phyloP scores from a whole-genome alignment of 139 green algal species.

The Picocystis salinarum region DNA sequence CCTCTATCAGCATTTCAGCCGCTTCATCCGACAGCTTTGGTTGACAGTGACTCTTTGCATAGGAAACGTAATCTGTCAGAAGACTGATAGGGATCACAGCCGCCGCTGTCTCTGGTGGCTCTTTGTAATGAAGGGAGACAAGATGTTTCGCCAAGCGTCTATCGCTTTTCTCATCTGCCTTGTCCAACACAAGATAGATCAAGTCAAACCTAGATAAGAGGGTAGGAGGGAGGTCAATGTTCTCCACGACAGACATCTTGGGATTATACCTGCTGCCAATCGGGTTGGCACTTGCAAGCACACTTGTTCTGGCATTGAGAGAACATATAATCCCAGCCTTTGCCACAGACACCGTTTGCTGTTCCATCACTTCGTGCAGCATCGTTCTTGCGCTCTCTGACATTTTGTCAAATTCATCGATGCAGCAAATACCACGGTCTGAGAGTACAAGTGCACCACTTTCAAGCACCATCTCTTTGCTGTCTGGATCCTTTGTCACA shows the following conservation, averaged over 20 bases:
- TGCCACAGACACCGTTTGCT: constrained; percentile 93
- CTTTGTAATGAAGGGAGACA: constrained; percentile 60
- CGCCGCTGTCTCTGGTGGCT: constrained; percentile 4
- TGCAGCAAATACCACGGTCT: constrained; percentile 89
- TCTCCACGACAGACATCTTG: constrained; percentile 69
- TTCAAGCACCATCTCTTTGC: constrained; percentile 87
- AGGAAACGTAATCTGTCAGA: not conserved
- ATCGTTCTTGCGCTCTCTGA: constrained; percentile 72
- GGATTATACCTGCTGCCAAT: constrained; percentile 69
- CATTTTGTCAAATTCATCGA: constrained; percentile 99
- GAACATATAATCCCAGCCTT: constrained; percentile 92
- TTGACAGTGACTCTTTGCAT: not conserved
- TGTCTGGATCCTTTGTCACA: constrained; percentile 78
- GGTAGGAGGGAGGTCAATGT: constrained; percentile 89
- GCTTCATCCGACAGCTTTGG: constrained; percentile 58
- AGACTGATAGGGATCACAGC: constrained; percentile 11
- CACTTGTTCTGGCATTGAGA: constrained; percentile 84
- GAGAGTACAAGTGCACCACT: constrained; percentile 82
- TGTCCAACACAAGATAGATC: constrained; percentile 92
- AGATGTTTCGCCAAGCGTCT: constrained; percentile 71
- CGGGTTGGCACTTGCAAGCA: constrained; percentile 58
- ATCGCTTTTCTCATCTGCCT: constrained; percentile 60
- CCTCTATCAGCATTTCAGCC: constrained; percentile 41
- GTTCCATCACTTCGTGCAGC: constrained; percentile 87
- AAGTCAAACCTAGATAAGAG: constrained; percentile 83